Base-by-base conservation (phyloP, 73 alveolate genomes). In the Paramecium sexaurelia region DNA sequence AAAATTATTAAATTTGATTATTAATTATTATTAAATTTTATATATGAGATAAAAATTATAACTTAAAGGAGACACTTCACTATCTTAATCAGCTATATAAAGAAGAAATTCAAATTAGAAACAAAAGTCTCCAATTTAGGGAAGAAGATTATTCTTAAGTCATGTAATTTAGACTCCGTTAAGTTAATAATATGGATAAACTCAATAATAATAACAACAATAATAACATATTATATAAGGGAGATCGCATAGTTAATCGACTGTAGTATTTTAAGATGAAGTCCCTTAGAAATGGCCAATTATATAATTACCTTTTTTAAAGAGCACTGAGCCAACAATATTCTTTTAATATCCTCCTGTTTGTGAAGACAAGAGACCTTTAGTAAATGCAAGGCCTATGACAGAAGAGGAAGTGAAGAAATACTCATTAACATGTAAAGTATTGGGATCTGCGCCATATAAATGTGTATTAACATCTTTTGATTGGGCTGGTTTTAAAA, bases 401-500 rank as follows among this genome's bases (percentile, higher is more conserved):
- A 68, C 94, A 24, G 90, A 88, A 2, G 85, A 68, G n/a, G 94
- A 88, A 69, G 35, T 56, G 0, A 69, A 88, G 45, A 66, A 71
- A 69, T 88, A 41, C 41, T 37, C 26, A 36, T 55, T 88, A 7
- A 88, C 78, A 69, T 88, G 69, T 35, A 88, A 41, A 22, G 90
- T 88, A 35, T 68, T 43, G 26, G 94, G 94, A 40, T 75, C 85
- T n/a, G 83, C 78, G 22, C 94, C 94, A 19, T 88, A 88, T 47
- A 88, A 68, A 88, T 88, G 94, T 43, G 94, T 88, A 43, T 61
- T 88, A 13, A 88, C 69, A 22, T 83, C 94, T 1, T 88, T 88
- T 41, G 94, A 88, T 22, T 75, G 73, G 35, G 94, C 94, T 19
- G 94, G 94, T 3, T 88, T 88, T 69, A 41, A 69, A 26, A 88